phyloP scores from a whole-genome alignment of 2,329 filamentous ascomycete genomes.

The Fusarium tupiense region DNA sequence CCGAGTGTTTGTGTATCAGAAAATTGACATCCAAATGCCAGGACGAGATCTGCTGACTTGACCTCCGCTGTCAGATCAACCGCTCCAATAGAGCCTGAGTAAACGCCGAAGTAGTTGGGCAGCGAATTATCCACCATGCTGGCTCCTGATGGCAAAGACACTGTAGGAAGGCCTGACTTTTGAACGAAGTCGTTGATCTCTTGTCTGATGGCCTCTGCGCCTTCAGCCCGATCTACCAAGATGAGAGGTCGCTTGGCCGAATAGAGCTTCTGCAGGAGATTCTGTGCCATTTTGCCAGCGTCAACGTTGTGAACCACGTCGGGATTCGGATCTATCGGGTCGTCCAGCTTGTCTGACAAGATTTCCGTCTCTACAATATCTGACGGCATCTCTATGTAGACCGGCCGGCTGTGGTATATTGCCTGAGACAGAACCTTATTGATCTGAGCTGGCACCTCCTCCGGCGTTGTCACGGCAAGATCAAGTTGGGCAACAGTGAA shows the following conservation, averaged over 20 bases:
- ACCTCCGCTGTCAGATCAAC: neutral
- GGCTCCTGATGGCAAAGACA: neutral
- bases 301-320: neutral
- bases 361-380: neutral
- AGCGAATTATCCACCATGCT: slow-evolving; percentile 6
- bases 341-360: neutral
- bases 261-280: neutral
- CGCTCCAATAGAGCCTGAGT: neutral
- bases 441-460: neutral
- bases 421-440: neutral
- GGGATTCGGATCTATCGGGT: neutral
- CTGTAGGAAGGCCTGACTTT: neutral
- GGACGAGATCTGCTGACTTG: slow-evolving; percentile 1
- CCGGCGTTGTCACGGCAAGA: neutral
- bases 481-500: slow-evolving; percentile 13
- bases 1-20: slow-evolving; percentile 29
- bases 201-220: neutral
- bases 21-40: slow-evolving; percentile 15
- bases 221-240: neutral
- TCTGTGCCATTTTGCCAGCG: too few species aligned
- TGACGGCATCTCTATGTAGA: slow-evolving; percentile 13
- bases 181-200: neutral
- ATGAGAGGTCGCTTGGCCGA: neutral
- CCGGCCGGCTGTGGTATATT: neutral
- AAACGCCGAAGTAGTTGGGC: slow-evolving; percentile 8